Base-by-base conservation (phyloP, 768 basidiomycete species). In the Chalciporus pseudorubinellus region DNA sequence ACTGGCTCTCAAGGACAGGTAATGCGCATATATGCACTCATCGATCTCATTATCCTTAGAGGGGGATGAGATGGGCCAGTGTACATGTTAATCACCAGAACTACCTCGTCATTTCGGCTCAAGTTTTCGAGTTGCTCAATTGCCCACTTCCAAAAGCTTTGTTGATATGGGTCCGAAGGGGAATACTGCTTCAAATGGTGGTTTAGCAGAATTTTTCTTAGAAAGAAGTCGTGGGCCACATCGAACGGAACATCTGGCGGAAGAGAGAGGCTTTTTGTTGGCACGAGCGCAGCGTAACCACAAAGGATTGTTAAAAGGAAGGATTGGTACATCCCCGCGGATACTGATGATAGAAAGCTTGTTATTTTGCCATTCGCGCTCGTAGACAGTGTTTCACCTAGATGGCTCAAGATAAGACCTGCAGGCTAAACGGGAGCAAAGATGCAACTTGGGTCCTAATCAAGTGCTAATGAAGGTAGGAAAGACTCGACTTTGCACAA, bases 141-240 rank as follows among this genome's bases (percentile, higher is more conserved):
- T 1, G 72, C 74, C 80, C 84, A 85, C 68, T 90, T 91, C 87
- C 87, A 91, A 62, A 89, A 92, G 3, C 63, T 53, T 43, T 70
- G 70, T 54, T 86, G 87, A 56, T 85, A 89, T 56, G 79, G 73
- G 16, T 58, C 53, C 0, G 88, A 84, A 0, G 88, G 87, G 4
- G 87, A 79, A 59, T 84, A 89, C 22, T 60, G 58, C 45, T 67
- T 58, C 36, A 87, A 77, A 59, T 87, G 85, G 7, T 66, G 53
- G 57, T 77, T 75, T 8, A 77, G 59, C 16, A 89, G 69, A 44
- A 92, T 66, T 19, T 64, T 59, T 22, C 73, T 60, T 48, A 89
- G 61, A 19, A 90, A 62, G 59, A 84, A 84, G 4, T 71, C 58
- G 55, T 89, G 85, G 26, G 81, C 63, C n/a, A 60, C 53, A 18